Base-by-base conservation (phyloP, 768 basidiomycete species). In the Chiua virens region DNA sequence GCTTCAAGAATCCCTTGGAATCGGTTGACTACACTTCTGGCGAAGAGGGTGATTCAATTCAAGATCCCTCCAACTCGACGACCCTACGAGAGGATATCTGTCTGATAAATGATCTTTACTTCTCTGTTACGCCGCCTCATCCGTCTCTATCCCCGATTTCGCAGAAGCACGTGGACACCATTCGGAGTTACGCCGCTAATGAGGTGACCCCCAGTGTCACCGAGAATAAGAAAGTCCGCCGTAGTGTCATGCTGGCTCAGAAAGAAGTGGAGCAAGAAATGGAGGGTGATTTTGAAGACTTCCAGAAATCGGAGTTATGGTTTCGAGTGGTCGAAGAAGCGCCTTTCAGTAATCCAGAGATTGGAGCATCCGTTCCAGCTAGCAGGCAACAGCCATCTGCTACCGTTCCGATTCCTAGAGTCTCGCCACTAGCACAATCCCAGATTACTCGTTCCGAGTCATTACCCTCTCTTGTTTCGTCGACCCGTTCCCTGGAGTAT, bases 1-100 rank as follows among this genome's bases (percentile, higher is more conserved):
- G 92, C 51, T 96, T 98, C 79, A 98, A 98, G 72, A 92, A 96
- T 58, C 97, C 97, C 1, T 71, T 99, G 23, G 95, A 97, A 67
- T 81, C 83, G 3, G 79, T 88, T 6, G 87, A 92, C 57, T 77
- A 77, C 14, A 71, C 73, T 4, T 71, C 70, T 20, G 87, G 82
- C 30, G 82, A 83, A 45, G 84, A 82, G 14, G 84, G 84, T 27
- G 80, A 82, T 37, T 76, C 79, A 45, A 79, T 85, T 42, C 78
- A 82, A 49, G 82, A 79, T 51, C 68, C 76, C 30, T 77, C 79
- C 2, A 75, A 76, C 8, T 80, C 79, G 2, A 74, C 78, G 6
- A 91, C 85, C 1, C 76, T 89, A 21, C 81, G 80, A 59, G 94
- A 96, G 56, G 97, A 99, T 58, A 87, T 97, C 37, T 77, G 83